A percentile compares a stretch with the other conserved stretches of the same genome.
phyloP scores from a whole-genome alignment of 495 filamentous ascomycete species.

The Lasiosphaeria ovina region DNA sequence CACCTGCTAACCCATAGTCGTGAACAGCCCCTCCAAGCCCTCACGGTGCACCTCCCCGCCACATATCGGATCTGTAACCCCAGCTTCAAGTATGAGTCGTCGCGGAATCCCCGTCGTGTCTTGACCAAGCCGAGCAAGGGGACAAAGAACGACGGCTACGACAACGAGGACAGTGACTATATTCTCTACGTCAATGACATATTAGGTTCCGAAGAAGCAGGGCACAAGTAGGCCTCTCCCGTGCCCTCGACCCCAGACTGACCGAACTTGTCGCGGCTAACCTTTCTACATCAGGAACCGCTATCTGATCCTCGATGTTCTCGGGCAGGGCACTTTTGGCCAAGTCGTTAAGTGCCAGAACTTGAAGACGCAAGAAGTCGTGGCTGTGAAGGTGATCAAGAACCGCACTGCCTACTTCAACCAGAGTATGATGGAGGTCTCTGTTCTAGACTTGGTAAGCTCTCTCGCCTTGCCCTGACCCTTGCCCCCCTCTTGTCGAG shows the following conservation, averaged over 20 bases:
- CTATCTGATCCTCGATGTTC: constrained; percentile 95
- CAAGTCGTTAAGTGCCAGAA: constrained; percentile 99
- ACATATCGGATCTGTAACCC: constrained; percentile 99
- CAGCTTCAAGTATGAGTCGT: constrained; percentile 97
- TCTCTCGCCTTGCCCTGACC: neutral
- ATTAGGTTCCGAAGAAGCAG: constrained; percentile 93
- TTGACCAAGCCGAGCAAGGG: constrained; percentile 99
- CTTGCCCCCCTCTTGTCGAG: neutral
- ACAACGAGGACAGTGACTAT: constrained; percentile 99
- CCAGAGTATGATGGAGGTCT: constrained; percentile 99
- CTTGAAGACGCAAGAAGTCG: constrained; percentile 94
- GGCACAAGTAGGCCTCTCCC: constrained; percentile 75
- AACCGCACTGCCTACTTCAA: constrained; percentile 99
- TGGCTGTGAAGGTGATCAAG: constrained; percentile 99
- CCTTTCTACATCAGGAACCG: constrained; percentile 67
- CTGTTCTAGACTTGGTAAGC: constrained; percentile 89
- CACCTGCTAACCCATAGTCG: constrained; percentile 12
- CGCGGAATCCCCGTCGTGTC: constrained; percentile 93
- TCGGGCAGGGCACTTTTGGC: constrained; percentile 98
- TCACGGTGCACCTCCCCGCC: constrained; percentile 88
- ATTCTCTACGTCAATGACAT: constrained; percentile 99
- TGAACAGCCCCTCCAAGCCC: constrained; percentile 83
- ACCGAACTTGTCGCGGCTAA: constrained; percentile 19
- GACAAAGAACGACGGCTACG: constrained; percentile 97
- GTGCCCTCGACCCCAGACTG: neutral